Evolutionary conservation across 768 basidiomycete species (phyloP), one percentile per base, ranked within the genome.

Genomic region (Lactarius quietus): DNA sequence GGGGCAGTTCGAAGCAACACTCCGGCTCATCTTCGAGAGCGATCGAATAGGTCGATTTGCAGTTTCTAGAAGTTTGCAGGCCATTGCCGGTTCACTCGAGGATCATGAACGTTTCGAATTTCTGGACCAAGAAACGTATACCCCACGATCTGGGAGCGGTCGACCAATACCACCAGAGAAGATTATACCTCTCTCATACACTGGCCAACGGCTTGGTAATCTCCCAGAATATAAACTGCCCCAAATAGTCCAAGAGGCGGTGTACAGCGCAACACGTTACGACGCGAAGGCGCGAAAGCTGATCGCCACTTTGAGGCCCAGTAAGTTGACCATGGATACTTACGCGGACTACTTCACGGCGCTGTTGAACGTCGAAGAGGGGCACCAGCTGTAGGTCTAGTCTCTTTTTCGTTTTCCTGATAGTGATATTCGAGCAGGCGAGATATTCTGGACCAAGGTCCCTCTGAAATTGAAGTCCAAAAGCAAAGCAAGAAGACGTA

Each of bases 361-460:
- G 8, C 38, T 66, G 31, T 35, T 69, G 12, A 62, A 61, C 20
- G 29, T 69, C 4, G 58, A 67, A 48, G 74, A 76, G 43, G 78
- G 80, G 12, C 77, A 79, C 12, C 85, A 86, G 6, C 84, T 86
- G 72, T 69, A 75, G 31, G 81, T 86, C 5, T 72, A 74, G 31
- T 10, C 26, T 9, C 15, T 31, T 20, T 62, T 14, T 33, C 38
- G 15, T 15, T 43, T 17, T 12, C 18, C 36, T 28, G 17, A 77
- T 41, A 71, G 73, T 20, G 69, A 79, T 52, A 80, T 86, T 35
- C 10, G 26, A 14, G 5, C 9, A 66, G 65, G 48, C 39, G 29
- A 39, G 55, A 66, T 18, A 10, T 66, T 28, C 31, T 52, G 38
- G 18, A 41, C 26, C 65, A 57, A 53, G 55, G 12, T 15, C 39